A percentile compares a stretch with the other conserved stretches of the same genome.
phyloP scores from a whole-genome alignment of 2,329 filamentous ascomycete species.

The Amesomyces nigricolor region DNA sequence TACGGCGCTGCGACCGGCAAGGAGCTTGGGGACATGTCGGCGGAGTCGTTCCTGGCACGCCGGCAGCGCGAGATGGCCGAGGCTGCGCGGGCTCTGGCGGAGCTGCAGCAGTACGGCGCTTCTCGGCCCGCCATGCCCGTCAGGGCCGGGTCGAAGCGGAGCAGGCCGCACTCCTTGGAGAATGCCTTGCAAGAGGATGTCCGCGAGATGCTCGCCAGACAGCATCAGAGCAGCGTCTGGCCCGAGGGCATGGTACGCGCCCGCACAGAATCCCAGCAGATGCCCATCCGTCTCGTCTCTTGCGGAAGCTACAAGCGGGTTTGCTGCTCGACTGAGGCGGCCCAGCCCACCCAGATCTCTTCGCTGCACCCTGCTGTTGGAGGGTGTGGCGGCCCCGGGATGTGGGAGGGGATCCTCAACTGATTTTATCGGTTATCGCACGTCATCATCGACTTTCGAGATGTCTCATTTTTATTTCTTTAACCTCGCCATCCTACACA shows the following conservation, averaged over 20 bases:
- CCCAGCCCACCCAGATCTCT: constrained; percentile 42
- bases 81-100: constrained; percentile 54
- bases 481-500: constrained; percentile 15
- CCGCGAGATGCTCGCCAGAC: constrained; percentile 51
- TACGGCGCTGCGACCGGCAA: constrained; percentile 50
- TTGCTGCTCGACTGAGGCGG: constrained; percentile 58
- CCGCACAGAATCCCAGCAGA: constrained; percentile 32
- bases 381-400: constrained; percentile 52
- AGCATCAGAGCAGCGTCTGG: constrained; percentile 33
- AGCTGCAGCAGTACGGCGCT: constrained; percentile 47
- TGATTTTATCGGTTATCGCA: constrained; percentile 30
- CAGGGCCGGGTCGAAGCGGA: constrained; percentile 50
- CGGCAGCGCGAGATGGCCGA: constrained; percentile 47
- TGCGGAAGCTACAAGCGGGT: constrained; percentile 56
- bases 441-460: neutral
- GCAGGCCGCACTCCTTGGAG: constrained; percentile 54
- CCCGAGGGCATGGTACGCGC: constrained; percentile 37
- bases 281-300: constrained; percentile 38
- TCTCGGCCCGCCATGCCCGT: constrained; percentile 32
- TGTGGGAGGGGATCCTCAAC: constrained; percentile 62
- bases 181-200: constrained; percentile 61
- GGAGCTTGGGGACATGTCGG: constrained; percentile 44
- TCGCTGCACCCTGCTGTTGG: constrained; percentile 45
- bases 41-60: constrained; percentile 43
- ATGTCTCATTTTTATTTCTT: constrained; percentile 19